Evolutionary conservation across 805 yeast genomes (phyloP), one percentile per base, ranked within the genome.

Genomic region (Ogataea pini): DNA sequence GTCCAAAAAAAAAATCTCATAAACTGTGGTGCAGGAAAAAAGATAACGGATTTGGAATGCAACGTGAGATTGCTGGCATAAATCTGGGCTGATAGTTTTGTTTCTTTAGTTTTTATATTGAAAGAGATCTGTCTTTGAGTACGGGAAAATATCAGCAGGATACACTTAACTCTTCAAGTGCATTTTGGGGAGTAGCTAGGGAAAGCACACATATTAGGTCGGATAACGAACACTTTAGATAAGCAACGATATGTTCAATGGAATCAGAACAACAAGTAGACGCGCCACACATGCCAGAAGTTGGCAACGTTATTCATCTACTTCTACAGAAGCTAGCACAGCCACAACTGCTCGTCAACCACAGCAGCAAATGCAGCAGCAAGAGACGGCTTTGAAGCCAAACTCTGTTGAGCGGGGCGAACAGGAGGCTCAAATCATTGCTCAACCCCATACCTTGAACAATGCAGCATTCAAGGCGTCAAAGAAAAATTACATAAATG

Each of bases 401-500:
- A 14, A 14, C 8, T 17, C 13, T 16, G 34, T 31, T 12, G 34
- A 13, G 13, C 34, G 17, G 9, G 34, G 34, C 7, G 18, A 14
- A 8, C 16, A n/a, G 13, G 34, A 31, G 9, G 18, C 18, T 7
- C 34, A 12, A 16, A 31, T 13, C 8, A 16, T 31, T n/a, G 4
- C 9, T 8, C 34, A 13, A n/a, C 17, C 9, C 3, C 3, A n/a
- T 6, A n/a, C 5, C 13, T n/a, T 31, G n/a, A 12, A 28, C 39
- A 8, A 12, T 22, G 10, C 48, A 9, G 34, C 49, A 17, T 46
- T 25, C 46, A 49, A 43, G 14, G 32, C 46, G 5, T 47, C 57
- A 12, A 59, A 54, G 45, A 60, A 56, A 48, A 56, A 57, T 41
- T 57, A 61, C 50, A 52, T 64, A 36, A 58, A 59, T 32, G 54